phyloP scores from a whole-genome alignment of 2,329 filamentous ascomycete species.

The Colletotrichum sp. region DNA sequence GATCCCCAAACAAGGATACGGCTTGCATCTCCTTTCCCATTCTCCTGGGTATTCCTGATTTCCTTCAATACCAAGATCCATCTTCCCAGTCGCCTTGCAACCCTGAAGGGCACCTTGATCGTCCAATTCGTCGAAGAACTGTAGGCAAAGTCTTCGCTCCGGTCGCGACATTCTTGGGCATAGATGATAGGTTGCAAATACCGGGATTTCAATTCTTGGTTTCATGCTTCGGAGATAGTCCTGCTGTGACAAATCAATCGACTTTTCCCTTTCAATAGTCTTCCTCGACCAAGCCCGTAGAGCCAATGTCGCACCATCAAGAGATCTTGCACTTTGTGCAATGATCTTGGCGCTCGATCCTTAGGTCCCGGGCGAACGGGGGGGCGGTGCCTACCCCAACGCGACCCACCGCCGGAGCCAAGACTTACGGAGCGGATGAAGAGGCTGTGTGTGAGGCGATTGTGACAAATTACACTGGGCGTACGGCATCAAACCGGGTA shows the following conservation, averaged over 20 bases:
- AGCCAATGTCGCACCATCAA: background rate
- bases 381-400: background rate
- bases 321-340: background rate
- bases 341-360: background rate
- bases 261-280: background rate
- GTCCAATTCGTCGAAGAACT: background rate
- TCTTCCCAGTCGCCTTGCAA: background rate
- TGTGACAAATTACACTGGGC: background rate
- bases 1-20: background rate
- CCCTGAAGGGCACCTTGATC: background rate
- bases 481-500: background rate
- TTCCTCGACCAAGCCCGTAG: background rate
- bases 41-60: background rate
- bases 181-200: background rate
- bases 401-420: background rate
- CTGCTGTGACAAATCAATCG: background rate
- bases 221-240: background rate
- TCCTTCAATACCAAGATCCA: background rate
- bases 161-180: background rate
- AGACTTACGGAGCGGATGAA: background rate
- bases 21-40: background rate
- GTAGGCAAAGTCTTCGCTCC: background rate
- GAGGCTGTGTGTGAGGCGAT: background rate
- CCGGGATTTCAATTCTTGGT: background rate
- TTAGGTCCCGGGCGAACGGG: background rate